A percentile compares a stretch with the other conserved stretches of the same genome.
Conservation (phyloP, 805 yeast genomes). For the Yamadazyma olivae region DNA sequence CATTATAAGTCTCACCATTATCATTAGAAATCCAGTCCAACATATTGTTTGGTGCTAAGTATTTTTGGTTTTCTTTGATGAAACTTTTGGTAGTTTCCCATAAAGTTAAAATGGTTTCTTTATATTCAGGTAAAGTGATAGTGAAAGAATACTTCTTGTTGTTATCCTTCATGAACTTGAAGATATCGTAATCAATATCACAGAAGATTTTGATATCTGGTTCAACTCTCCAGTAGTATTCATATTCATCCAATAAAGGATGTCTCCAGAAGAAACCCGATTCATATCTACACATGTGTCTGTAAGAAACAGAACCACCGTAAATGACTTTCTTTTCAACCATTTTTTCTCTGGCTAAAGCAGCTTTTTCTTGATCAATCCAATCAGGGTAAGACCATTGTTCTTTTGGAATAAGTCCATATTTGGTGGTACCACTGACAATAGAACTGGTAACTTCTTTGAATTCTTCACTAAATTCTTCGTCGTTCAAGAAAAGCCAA, state of each 20-base stretch:
- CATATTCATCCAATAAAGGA: slow-evolving; percentile 68
- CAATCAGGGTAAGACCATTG: slow-evolving; percentile 88
- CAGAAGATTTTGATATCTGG: slow-evolving; percentile 80
- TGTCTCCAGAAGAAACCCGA: slow-evolving; percentile 88
- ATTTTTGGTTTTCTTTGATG: slow-evolving; percentile 55
- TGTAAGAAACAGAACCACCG: slow-evolving; percentile 71
- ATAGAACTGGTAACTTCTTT: slow-evolving; percentile 61
- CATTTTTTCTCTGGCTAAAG: slow-evolving; percentile 58
- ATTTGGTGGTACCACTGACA: slow-evolving; percentile 73
- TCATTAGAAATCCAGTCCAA: slow-evolving; percentile 70
- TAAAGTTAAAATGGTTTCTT: slow-evolving; percentile 79
- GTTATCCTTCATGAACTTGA: slow-evolving; percentile 71
- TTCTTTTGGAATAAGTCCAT: slow-evolving; percentile 76
- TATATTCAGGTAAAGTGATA: slow-evolving; percentile 77
- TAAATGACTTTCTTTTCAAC: slow-evolving; percentile 56
- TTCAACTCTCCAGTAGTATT: slow-evolving; percentile 94
- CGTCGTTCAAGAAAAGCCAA: slow-evolving; percentile 94
- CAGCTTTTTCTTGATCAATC: slow-evolving; percentile 76
- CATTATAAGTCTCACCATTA: slow-evolving; percentile 65
- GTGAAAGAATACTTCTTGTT: slow-evolving; percentile 85
- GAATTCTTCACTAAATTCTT: slow-evolving; percentile 78
- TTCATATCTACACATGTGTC: slow-evolving; percentile 93
- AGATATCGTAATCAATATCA: slow-evolving; percentile 86
- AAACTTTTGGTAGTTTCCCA: slow-evolving; percentile 78
- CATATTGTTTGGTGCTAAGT: slow-evolving; percentile 60